Evolutionary conservation across 2,329 filamentous ascomycete species (phyloP).

Genomic region (Phoma herbarum): DNA sequence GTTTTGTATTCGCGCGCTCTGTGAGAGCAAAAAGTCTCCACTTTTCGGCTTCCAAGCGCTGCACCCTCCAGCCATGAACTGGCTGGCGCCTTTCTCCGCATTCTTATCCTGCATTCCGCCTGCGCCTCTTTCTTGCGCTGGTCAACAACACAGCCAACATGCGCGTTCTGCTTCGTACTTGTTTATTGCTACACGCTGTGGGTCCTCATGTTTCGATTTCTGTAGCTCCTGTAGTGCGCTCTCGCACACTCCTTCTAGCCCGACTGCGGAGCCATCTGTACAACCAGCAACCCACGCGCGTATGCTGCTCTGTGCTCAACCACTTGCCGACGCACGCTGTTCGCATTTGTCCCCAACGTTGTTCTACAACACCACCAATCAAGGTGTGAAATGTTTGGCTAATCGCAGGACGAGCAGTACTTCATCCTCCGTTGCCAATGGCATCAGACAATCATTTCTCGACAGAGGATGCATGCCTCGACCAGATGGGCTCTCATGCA

Average conservation of each 20-base stretch:
- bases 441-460: slow-evolving; percentile 55
- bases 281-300: slow-evolving; percentile 45
- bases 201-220: slow-evolving; percentile 34
- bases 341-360: slow-evolving; percentile 49
- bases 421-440: slow-evolving; percentile 54
- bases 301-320: slow-evolving; percentile 32
- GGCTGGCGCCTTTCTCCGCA: slow-evolving; percentile 50
- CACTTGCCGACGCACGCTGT: slow-evolving; percentile 48
- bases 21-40: slow-evolving; percentile 37
- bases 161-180: slow-evolving; percentile 28
- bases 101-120: slow-evolving; percentile 49
- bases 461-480: slow-evolving; percentile 57
- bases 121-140: slow-evolving; percentile 41
- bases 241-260: slow-evolving; percentile 44
- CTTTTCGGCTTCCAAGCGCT: slow-evolving; percentile 36
- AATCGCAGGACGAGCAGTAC: slow-evolving; percentile 54
- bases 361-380: slow-evolving; percentile 43
- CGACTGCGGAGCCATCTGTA: slow-evolving; percentile 49
- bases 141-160: slow-evolving; percentile 38
- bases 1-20: slow-evolving; percentile 34
- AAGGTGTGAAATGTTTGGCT: slow-evolving; percentile 49
- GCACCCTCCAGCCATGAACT: slow-evolving; percentile 41
- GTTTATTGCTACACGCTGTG: slow-evolving; percentile 45
- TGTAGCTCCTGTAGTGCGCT: slow-evolving; percentile 47
- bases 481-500: slow-evolving; percentile 56